Evolutionary conservation across 331 rosid species (phyloP).

Genomic region (Malus hybrid): DNA sequence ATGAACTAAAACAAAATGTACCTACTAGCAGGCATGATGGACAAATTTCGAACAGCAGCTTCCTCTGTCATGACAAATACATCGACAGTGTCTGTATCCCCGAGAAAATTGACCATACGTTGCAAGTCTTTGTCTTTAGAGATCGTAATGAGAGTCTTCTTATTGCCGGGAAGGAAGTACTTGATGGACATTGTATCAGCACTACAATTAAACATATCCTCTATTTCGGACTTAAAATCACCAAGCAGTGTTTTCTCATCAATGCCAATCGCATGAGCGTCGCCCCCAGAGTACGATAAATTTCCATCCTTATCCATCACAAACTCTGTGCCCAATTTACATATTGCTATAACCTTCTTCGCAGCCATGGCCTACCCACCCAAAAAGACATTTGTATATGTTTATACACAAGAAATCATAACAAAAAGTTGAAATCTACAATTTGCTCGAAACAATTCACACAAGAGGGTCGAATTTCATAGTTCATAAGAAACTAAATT

Average conservation of each 20-base stretch:
- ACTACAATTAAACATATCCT: slow-evolving; percentile 62
- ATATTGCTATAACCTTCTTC: slow-evolving; percentile 84
- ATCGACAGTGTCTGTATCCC: slow-evolving; percentile 64
- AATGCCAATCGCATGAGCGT: slow-evolving; percentile 83
- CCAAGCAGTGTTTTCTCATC: slow-evolving; percentile 52
- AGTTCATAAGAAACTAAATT: background rate
- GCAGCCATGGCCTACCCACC: slow-evolving; percentile 48
- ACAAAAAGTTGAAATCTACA: background rate
- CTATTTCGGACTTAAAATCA: slow-evolving; percentile 73
- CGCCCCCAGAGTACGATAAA: slow-evolving; percentile 76
- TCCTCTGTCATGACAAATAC: slow-evolving; percentile 69
- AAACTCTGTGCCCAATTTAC: slow-evolving; percentile 92
- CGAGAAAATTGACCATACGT: slow-evolving; percentile 79
- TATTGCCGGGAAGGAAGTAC: slow-evolving; percentile 90
- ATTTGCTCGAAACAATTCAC: background rate
- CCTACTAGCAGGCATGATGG: slow-evolving; percentile 94
- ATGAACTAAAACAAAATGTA: slow-evolving; percentile 27
- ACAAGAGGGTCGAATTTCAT: background rate
- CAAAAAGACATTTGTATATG: background rate
- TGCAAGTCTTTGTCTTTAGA: slow-evolving; percentile 94
- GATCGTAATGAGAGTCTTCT: slow-evolving; percentile 78
- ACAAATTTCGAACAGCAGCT: slow-evolving; percentile 53
- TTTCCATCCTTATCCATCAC: slow-evolving; percentile 70
- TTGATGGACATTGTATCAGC: slow-evolving; percentile 54
- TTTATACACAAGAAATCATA: background rate